Conservation (phyloP, 2,329 filamentous ascomycete genomes). For the Colletotrichum orchidophilum region DNA sequence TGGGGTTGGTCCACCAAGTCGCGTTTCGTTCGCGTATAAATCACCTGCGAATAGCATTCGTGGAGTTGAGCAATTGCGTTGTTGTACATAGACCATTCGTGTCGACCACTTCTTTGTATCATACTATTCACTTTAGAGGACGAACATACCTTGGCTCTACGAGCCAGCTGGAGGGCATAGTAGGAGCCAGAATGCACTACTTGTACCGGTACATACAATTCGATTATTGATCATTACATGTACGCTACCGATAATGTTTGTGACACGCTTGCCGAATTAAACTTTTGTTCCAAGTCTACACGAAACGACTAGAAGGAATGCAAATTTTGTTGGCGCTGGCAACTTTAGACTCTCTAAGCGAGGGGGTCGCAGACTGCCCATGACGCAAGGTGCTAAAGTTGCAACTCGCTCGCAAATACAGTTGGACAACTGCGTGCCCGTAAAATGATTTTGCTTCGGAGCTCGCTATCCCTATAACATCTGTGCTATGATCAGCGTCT, state of each 20-base stretch:
- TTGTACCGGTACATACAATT: background rate
- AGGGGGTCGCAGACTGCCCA: background rate
- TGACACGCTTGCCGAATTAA: background rate
- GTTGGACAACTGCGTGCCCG: background rate
- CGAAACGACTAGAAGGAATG: background rate
- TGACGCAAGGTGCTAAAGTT: background rate
- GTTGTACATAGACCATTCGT: background rate
- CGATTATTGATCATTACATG: background rate
- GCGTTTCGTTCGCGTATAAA: slow-evolving; percentile 19
- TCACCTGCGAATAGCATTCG: background rate
- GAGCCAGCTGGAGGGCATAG: background rate
- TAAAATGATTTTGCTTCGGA: background rate
- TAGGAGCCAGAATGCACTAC: background rate
- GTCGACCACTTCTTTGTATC: background rate
- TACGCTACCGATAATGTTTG: background rate
- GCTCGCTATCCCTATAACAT: background rate
- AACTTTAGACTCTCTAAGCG: background rate
- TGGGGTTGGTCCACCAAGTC: slow-evolving; percentile 32
- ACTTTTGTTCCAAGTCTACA: background rate
- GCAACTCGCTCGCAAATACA: background rate
- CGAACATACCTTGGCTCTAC: background rate
- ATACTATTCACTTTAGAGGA: background rate
- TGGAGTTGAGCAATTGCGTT: background rate
- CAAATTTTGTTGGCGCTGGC: background rate
- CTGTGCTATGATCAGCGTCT: background rate